Evolutionary conservation across 208 protist genomes (phyloP), one percentile per base, ranked within the genome.

Genomic region (Leishmania guyanensis): DNA sequence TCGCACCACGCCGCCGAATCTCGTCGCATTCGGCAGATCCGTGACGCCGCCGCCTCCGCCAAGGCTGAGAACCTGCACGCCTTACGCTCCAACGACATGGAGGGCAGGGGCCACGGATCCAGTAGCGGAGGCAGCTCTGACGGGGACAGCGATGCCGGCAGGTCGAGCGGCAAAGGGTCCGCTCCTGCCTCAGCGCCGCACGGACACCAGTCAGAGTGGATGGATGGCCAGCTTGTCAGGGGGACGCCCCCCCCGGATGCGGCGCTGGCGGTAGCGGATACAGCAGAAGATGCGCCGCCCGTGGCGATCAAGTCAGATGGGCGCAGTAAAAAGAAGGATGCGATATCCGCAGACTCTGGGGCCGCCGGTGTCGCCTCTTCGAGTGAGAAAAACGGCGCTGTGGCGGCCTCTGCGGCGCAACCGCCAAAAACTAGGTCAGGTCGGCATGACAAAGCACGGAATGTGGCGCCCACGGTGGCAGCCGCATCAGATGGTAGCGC

Each of bases 1-100:
- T 94, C 91, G 48, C 91, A 95, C 89, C 87, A 95, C 83, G 84
- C 90, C 12, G 85, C 88, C 2, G 88, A 94, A 83, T 88, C 86
- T 50, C 90, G 91, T 3, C 87, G 86, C 33, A 86, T 83, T 39
- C 77, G 82, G 65, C 75, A 86, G 36, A 79, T 78, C 17, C 77
- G 75, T 54, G 82, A 84, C 66, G 58, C 72, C 75, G 73, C 78
- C 5, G 82, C 73, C 16, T 76, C 80, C 48, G 81, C 62, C 20
- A 80, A 80, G 77, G 60, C 43, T 3, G 60, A 77, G 29, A 50
- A 51, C 39, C 26, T 1, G 74, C 26, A 39, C 70, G 58, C 20
- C 51, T 54, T 36, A 50, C 29, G 77, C 36, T 14, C 53, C 14
- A 56, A 80, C 20, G 69, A 77, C 16, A 68, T 70, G 8, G 77